A percentile compares a stretch with the other conserved stretches of the same genome.
Evolutionary conservation across 2,329 filamentous ascomycete species (phyloP).

Genomic region (Trichophyton mentagrophytes): DNA sequence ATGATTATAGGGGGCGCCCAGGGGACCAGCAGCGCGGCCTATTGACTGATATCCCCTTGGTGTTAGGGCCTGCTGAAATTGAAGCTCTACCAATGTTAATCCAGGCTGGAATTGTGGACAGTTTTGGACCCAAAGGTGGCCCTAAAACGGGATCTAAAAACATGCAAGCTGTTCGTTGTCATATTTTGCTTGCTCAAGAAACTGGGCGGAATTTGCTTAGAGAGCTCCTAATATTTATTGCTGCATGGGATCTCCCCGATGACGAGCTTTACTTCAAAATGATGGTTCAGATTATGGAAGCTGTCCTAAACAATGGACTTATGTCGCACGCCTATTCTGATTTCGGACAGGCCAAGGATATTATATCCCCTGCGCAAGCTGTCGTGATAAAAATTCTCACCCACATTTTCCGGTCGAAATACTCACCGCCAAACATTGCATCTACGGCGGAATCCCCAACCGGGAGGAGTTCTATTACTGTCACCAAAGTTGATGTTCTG

Average conservation of each 20-base stretch:
- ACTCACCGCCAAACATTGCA: slow-evolving; percentile 36
- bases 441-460: slow-evolving; percentile 41
- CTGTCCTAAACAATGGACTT: slow-evolving; percentile 75
- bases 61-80: slow-evolving; percentile 86
- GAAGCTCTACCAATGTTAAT: slow-evolving; percentile 95
- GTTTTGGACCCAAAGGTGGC: slow-evolving; percentile 56
- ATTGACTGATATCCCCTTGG: slow-evolving; percentile 85
- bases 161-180: slow-evolving; percentile 78
- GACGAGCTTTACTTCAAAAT: slow-evolving; percentile 92
- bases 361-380: slow-evolving; percentile 88
- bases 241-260: slow-evolving; percentile 90
- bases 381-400: slow-evolving; percentile 84
- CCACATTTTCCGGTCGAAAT: slow-evolving; percentile 65
- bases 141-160: slow-evolving; percentile 52
- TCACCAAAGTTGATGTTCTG: slow-evolving; percentile 45
- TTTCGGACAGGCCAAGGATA: slow-evolving; percentile 84
- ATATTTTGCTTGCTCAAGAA: slow-evolving; percentile 78
- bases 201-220: slow-evolving; percentile 79
- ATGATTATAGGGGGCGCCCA: slow-evolving; percentile 39
- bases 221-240: slow-evolving; percentile 89
- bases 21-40: slow-evolving; percentile 55
- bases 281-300: slow-evolving; percentile 89
- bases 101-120: slow-evolving; percentile 84
- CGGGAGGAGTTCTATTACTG: slow-evolving; percentile 44
- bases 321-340: slow-evolving; percentile 88